Evolutionary conservation across 192 early-diverging fungal genomes (phyloP), one percentile per base, ranked within the genome.

Genomic region (Coemansia sp.): DNA sequence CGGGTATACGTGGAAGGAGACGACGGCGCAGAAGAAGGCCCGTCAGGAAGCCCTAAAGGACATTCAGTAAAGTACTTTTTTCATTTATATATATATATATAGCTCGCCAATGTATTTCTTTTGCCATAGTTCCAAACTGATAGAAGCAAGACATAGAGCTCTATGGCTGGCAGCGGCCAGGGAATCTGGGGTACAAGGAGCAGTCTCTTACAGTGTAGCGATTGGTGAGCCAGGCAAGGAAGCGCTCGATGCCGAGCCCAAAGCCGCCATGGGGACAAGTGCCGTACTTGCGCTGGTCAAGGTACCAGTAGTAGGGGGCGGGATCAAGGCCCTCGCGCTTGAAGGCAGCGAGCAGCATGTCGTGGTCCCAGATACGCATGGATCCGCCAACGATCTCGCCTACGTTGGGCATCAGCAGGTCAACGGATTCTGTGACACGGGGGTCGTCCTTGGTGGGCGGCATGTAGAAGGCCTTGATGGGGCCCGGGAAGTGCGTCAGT

Each of bases 391-490:
- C 91, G 85, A 99, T 95, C 85, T 99, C 97, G 64, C 97, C 97
- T 51, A 99, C 96, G 62, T 84, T 85, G 23, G 97, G 97, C 91
- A 99, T 98, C 81, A 99, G 85, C 37, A 99, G 90, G 79, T 99
- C 97, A 15, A 97, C 95, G 63, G 89, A 92, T 82, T 99, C 97
- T 7, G 97, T 99, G 49, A 97, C 86, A 16, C 88, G 77, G 10
- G 67, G 73, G 70, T 99, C 93, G 12, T 94, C 90, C 56, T 84
- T 77, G 71, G 90, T 92, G 35, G 89, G 82, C 81, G 97, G 96
- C 97, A 99, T 99, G 84, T 99, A 99, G 89, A 99, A 99, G 6
- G 89, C 84, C 90, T 99, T 99, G 83, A 98, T 95, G 52, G 96
- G 92, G 29, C 86, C 90, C n/a, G 97, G 97, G 90, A 99, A 99